phyloP scores from a whole-genome alignment of 1,284 basidiomycete species.

The Cystobasidiaceae sp. region DNA sequence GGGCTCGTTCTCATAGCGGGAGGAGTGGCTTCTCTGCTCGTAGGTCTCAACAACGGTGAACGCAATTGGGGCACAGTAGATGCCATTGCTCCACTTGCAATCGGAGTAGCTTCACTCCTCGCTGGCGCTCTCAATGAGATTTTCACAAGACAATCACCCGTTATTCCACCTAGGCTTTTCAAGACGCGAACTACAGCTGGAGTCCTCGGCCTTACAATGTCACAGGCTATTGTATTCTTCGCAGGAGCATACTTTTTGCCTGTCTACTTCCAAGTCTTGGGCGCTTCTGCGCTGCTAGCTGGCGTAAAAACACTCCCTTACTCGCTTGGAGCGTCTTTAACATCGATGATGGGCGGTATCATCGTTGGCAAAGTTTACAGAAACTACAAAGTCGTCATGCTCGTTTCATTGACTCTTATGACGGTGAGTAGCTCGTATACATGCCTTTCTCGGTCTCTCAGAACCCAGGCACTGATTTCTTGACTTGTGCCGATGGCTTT shows the following conservation, averaged over 20 bases:
- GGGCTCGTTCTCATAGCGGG: conserved; percentile 65
- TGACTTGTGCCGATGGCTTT: conserved; percentile 18
- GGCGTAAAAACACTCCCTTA: conserved; percentile 71
- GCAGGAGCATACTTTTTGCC: conserved; percentile 55
- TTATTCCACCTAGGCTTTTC: conserved; percentile 74
- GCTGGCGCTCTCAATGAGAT: conserved; percentile 60
- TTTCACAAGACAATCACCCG: conserved; percentile 66
- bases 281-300: conserved; percentile 65
- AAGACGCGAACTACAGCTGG: conserved; percentile 67
- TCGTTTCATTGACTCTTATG: conserved; percentile 48
- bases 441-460: no score
- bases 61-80: conserved; percentile 49
- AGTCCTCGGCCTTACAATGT: conserved; percentile 58
- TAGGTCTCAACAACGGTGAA: conserved; percentile 65
- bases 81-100: conserved; percentile 66
- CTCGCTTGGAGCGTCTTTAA: conserved; percentile 55
- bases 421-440: no score
- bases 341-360: conserved; percentile 60
- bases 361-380: conserved; percentile 57
- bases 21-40: conserved; percentile 62
- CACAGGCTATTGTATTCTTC: conserved; percentile 68
- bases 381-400: conserved; percentile 57
- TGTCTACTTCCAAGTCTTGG: conserved; percentile 71
- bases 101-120: conserved; percentile 61
- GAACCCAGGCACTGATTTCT: conserved; percentile 25